A percentile compares a stretch with the other conserved stretches of the same genome.
Evolutionary conservation across 257 asterid genomes (phyloP).

Genomic region (Solanum rostratum): DNA sequence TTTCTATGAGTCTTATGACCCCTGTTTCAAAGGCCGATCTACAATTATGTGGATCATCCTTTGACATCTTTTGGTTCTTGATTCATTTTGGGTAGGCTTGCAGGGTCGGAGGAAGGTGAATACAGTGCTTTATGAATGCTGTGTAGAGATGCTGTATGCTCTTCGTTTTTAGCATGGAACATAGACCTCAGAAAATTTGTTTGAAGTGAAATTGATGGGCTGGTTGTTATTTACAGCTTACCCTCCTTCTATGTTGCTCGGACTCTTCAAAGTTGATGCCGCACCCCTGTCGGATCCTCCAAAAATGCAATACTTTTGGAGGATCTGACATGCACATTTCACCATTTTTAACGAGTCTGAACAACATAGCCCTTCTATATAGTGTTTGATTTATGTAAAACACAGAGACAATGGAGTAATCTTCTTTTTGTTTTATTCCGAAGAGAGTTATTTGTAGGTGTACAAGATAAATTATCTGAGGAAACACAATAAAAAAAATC

Average conservation of each 20-base stretch:
- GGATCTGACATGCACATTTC: too few species aligned
- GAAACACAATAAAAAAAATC: not conserved
- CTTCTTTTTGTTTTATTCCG: not conserved
- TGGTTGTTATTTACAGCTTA: not conserved
- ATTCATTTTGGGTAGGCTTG: not conserved
- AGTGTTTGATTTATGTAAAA: not conserved
- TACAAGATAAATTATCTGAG: not conserved
- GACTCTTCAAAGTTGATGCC: too few species aligned
- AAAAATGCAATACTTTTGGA: too few species aligned
- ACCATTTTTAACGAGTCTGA: too few species aligned
- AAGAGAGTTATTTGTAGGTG: not conserved
- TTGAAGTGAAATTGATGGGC: not conserved
- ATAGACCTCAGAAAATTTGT: not conserved
- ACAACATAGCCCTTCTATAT: not conserved
- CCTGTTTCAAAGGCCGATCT: not conserved
- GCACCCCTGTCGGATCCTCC: too few species aligned
- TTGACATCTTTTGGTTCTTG: not conserved
- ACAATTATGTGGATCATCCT: not conserved
- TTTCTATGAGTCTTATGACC: not conserved
- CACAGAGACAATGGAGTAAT: not conserved
- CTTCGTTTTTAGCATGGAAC: not conserved
- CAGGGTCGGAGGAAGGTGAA: not conserved
- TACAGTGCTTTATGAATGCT: not conserved
- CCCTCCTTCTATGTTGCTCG: not conserved
- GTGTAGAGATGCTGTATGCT: not conserved